Conservation (phyloP, 495 filamentous ascomycete species). For the Hyphodiscus hymeniophilus region DNA sequence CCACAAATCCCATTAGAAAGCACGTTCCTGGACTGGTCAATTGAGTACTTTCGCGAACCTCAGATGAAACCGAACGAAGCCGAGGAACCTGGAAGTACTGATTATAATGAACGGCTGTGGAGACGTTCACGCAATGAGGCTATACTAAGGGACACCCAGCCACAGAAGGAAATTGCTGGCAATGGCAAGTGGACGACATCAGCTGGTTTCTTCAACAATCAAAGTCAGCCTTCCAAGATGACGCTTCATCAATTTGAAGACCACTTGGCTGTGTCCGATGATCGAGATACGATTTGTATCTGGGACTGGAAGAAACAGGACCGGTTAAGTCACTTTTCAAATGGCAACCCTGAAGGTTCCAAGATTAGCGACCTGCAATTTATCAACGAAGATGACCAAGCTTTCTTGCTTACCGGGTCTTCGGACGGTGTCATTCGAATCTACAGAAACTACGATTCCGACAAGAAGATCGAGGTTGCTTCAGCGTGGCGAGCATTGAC, state of each 20-base stretch:
- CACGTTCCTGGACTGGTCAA: constrained; percentile 88
- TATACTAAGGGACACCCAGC: constrained; percentile 85
- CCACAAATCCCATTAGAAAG: constrained; percentile 68
- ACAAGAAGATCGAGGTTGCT: constrained; percentile 71
- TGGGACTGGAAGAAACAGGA: constrained; percentile 83
- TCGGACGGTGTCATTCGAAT: constrained; percentile 91
- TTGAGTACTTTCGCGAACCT: constrained; percentile 97
- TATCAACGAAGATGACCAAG: constrained; percentile 97
- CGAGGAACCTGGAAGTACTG: constrained; percentile 92
- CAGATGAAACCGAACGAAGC: constrained; percentile 96
- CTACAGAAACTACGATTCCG: constrained; percentile 81
- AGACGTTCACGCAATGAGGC: constrained; percentile 84
- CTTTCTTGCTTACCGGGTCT: constrained; percentile 86
- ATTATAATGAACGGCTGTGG: constrained; percentile 96
- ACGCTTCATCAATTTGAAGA: constrained; percentile 97
- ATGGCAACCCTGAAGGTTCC: constrained; percentile 83
- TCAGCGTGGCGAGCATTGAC: constrained; percentile 86
- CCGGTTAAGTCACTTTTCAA: constrained; percentile 78
- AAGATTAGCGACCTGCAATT: constrained; percentile 92
- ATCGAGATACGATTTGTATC: constrained; percentile 77
- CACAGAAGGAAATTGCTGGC: constrained; percentile 78
- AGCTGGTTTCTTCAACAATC: constrained; percentile 72
- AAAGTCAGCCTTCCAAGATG: constrained; percentile 81
- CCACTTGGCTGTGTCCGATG: constrained; percentile 89
- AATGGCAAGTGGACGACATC: constrained; percentile 76